Base-by-base conservation (phyloP, 2,329 filamentous ascomycete genomes). In the Epichloe festucae region DNA sequence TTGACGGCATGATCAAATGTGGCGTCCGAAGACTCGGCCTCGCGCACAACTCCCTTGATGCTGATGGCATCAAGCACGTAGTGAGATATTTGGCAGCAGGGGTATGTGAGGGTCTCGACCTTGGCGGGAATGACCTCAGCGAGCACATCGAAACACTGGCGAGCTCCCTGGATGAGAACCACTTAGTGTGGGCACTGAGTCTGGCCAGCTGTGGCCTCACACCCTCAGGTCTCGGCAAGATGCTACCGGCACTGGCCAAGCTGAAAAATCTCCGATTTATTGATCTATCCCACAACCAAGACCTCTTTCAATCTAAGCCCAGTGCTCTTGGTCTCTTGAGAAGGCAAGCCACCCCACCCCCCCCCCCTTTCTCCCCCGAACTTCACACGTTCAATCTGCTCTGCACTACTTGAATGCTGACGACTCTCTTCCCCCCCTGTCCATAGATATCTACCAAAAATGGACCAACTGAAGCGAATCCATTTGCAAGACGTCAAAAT, bases 271-370 rank as follows among this genome's bases (percentile, higher is more conserved):
- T 96, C 63, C 82, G 87, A 19, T 96, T 96, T 63, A 81, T 98
- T 53, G 93, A 97, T 64, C 73, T 98, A 38, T 95, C 89, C 5
- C 89, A 95, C 61, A 97, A 97, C 59, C 85, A 77, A 35, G 81
- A 81, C 19, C 74, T 98, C 15, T 95, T 95, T 63, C 78, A 82
- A 49, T 74, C 75, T 3, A 75, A 84, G 42, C 83, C 86, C n/a
- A 89, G 81, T 60, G 86, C 87, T 2, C 74, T 93, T 36, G 77
- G 78, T 4, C 70, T 89, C 3, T 73, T 97, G 51, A 78, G 93
- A 59, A 87, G 87, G 70, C 93, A 63, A 57, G 75, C 21, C 31
- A 31, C 8, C 1, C 17, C 17, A 1, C 17, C 17, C 17, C 17
- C 17, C 17, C 7, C 27, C 21, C 1, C 4, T 23, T 23, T 23